These are phyloP conservation scores for Cryphonectria radicalis DNA, from an alignment of 2,329 filamentous ascomycete genomes.

Conservation along the genomic window DNA sequence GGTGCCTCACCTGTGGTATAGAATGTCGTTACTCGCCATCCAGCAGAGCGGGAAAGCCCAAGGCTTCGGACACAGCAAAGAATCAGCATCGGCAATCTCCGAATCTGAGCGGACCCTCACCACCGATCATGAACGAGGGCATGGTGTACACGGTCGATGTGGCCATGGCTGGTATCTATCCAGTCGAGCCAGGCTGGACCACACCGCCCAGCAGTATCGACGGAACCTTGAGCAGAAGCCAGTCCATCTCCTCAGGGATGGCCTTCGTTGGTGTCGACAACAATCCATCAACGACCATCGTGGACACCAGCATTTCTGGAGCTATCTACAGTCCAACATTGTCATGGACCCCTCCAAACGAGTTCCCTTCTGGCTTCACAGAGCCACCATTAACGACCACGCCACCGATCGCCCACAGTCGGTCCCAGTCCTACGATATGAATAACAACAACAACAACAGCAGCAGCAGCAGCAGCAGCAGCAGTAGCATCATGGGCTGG, in stretches of 20 bases:
- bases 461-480: conserved; percentile 29
- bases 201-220: conserved; percentile 44
- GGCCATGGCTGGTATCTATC: conserved; percentile 41
- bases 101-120: conserved; percentile 34
- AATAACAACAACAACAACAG: conserved; percentile 32
- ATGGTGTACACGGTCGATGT: conserved; percentile 38
- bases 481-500: conserved; percentile 38
- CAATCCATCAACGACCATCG: conserved; percentile 28
- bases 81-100: conserved; percentile 24
- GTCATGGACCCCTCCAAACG: conserved; percentile 46
- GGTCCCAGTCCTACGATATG: conserved; percentile 45
- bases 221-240: conserved; percentile 40
- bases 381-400: conserved; percentile 40
- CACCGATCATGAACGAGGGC: conserved; percentile 36
- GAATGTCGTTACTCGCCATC: conserved; percentile 59
- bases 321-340: conserved; percentile 44
- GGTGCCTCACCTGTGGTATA: conserved; percentile 54
- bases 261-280: conserved; percentile 33
- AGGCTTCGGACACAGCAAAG: conserved; percentile 42
- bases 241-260: conserved; percentile 41
- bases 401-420: conserved; percentile 37
- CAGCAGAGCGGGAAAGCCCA: conserved; percentile 54
- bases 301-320: conserved; percentile 29
- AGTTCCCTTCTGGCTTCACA: conserved; percentile 46
- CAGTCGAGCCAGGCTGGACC: conserved; percentile 45